Percentiles rank a stretch among this genome's conserved stretches.
phyloP scores from a whole-genome alignment of 225 moss, liverwort and hornwort species.

The Climacium dendroides region DNA sequence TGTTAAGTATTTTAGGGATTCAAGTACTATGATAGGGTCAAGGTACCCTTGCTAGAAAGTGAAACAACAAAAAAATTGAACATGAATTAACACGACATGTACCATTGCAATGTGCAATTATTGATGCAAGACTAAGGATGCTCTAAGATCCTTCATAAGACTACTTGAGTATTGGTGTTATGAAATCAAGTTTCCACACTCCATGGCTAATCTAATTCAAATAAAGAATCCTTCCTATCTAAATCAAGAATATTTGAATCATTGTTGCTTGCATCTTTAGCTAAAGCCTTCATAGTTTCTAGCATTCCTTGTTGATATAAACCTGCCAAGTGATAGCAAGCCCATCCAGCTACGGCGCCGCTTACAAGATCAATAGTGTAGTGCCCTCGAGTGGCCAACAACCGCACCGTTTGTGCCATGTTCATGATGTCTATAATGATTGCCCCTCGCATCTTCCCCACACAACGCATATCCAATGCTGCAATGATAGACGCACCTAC shows the following conservation, averaged over 20 bases:
- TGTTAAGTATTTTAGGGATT: too few species aligned
- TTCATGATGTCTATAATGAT: slow-evolving; percentile 5
- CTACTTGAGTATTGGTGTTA: background rate
- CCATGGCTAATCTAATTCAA: background rate
- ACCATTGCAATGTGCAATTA: too few species aligned
- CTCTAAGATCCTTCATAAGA: too few species aligned
- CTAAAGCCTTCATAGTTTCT: background rate
- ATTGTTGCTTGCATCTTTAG: background rate
- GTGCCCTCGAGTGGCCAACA: slow-evolving; percentile 36
- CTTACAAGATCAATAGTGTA: slow-evolving; percentile 38
- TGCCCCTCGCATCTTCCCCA: background rate
- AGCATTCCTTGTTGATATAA: slow-evolving; percentile 21
- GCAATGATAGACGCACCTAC: slow-evolving; percentile 40
- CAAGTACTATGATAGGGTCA: too few species aligned
- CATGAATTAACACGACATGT: too few species aligned
- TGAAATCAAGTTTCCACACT: fast-evolving
- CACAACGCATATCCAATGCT: slow-evolving; percentile 6
- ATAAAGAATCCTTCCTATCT: background rate
- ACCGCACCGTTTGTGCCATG: slow-evolving; percentile 13
- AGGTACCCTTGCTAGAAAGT: fast-evolving
- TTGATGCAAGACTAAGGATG: too few species aligned
- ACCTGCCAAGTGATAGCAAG: slow-evolving; percentile 13
- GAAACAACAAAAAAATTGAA: too few species aligned
- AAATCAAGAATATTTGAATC: background rate
- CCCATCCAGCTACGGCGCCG: slow-evolving; percentile 29